Evolutionary conservation across 768 basidiomycete species (phyloP).

Genomic region (Mycena rosella): DNA sequence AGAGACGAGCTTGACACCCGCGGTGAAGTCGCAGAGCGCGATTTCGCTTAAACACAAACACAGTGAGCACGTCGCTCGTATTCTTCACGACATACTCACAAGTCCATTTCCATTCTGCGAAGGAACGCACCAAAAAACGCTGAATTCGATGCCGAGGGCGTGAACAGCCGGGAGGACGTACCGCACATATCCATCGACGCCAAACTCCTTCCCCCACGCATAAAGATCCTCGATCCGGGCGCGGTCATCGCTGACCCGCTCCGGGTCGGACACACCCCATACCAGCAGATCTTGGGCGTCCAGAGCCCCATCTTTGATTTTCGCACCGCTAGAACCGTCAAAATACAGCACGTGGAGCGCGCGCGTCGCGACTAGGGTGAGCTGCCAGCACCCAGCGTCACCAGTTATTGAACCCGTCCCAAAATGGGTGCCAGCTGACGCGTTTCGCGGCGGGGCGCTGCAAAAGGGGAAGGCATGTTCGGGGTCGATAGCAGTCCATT

Average conservation of each 20-base stretch:
- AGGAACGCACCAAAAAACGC: neutral
- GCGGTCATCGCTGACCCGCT: constrained; percentile 42
- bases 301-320: constrained; percentile 55
- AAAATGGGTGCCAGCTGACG: too few species aligned
- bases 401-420: neutral
- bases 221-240: constrained; percentile 51
- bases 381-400: constrained; percentile 51
- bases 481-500: constrained; percentile 41
- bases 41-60: too few species aligned
- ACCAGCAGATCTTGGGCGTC: constrained; percentile 62
- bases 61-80: too few species aligned
- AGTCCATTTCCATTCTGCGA: constrained; percentile 42
- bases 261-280: constrained; percentile 53
- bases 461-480: constrained; percentile 36
- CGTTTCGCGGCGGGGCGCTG: too few species aligned
- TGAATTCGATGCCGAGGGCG: neutral
- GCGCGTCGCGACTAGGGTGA: constrained; percentile 53
- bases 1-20: constrained; percentile 45
- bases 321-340: constrained; percentile 64
- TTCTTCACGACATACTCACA: constrained; percentile 42
- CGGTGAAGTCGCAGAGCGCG: constrained; percentile 50
- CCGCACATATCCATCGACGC: constrained; percentile 63
- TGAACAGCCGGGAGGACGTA: constrained; percentile 12
- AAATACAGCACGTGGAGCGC: constrained; percentile 64
- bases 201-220: too few species aligned